These are phyloP conservation scores for Aleurites moluccanus DNA, from an alignment of 441 rosid genomes.

Conservation along the genomic window DNA sequence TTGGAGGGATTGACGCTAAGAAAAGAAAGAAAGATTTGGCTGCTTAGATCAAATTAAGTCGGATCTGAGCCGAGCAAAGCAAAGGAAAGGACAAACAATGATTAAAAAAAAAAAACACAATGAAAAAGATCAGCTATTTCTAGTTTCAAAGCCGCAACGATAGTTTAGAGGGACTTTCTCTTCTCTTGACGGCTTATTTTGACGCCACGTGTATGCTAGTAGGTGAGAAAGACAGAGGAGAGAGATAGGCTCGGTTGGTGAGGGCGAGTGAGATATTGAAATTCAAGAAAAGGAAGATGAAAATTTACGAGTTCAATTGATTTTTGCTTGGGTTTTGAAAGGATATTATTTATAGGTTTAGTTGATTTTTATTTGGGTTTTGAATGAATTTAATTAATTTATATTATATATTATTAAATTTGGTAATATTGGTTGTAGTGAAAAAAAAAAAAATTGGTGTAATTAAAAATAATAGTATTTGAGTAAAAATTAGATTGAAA, in stretches of 20 bases:
- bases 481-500: too few relatives aligned
- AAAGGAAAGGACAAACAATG: neutral
- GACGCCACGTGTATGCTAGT: conserved; percentile 7
- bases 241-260: conserved; percentile 17
- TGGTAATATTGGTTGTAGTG: too few relatives aligned
- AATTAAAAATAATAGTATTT: too few relatives aligned
- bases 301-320: too few relatives aligned
- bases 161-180: neutral
- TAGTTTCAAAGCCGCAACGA: conserved; percentile 18
- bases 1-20: conserved; percentile 41
- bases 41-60: conserved; percentile 45
- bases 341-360: too few relatives aligned
- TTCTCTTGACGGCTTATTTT: conserved; percentile 11
- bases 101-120: neutral
- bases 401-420: too few relatives aligned
- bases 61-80: conserved; percentile 68
- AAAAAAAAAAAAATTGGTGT: too few relatives aligned
- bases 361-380: too few relatives aligned
- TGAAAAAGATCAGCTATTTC: conserved; percentile 7
- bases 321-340: too few relatives aligned
- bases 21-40: conserved; percentile 33
- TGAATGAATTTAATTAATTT: too few relatives aligned
- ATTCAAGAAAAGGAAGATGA: neutral
- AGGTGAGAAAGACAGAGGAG: too few relatives aligned
- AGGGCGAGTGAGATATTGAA: neutral